phyloP scores from a whole-genome alignment of 2,329 filamentous ascomycete genomes.

The Claviceps sp. region DNA sequence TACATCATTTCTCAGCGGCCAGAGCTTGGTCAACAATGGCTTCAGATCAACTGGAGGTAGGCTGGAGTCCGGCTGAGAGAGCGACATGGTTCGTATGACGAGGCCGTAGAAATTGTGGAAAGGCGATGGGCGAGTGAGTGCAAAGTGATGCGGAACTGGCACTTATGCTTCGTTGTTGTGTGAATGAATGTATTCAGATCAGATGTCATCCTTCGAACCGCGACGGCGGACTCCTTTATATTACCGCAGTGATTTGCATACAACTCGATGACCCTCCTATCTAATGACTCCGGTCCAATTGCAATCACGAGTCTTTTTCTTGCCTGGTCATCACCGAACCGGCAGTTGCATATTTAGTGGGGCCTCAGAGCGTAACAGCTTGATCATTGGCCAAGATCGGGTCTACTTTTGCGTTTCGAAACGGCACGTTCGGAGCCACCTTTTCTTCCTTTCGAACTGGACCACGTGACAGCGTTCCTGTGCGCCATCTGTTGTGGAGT shows the following conservation, averaged over 20 bases:
- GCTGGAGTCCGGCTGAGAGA: slow-evolving; percentile 13
- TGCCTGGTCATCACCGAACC: background rate
- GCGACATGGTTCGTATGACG: slow-evolving; percentile 15
- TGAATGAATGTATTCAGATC: too few species aligned
- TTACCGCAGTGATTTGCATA: too few species aligned
- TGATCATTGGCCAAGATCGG: background rate
- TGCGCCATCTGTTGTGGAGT: background rate
- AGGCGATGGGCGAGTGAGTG: too few species aligned
- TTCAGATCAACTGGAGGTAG: slow-evolving; percentile 45
- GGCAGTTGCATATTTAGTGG: background rate
- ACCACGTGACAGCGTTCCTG: background rate
- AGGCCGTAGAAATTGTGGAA: background rate
- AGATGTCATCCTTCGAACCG: background rate
- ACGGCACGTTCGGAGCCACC: background rate
- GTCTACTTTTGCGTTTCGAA: background rate
- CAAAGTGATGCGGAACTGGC: too few species aligned
- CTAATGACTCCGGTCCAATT: background rate
- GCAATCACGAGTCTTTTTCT: background rate
- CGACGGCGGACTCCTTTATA: background rate
- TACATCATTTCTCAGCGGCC: slow-evolving; percentile 45
- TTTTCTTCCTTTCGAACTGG: background rate
- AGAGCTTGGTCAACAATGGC: slow-evolving; percentile 58
- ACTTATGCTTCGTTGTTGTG: too few species aligned
- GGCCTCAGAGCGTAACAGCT: background rate
- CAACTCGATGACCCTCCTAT: background rate